Percentiles rank a stretch among this genome's conserved stretches.
Evolutionary conservation across 2,329 filamentous ascomycete genomes (phyloP).

Genomic region (Rhinocladiella mackenziei): DNA sequence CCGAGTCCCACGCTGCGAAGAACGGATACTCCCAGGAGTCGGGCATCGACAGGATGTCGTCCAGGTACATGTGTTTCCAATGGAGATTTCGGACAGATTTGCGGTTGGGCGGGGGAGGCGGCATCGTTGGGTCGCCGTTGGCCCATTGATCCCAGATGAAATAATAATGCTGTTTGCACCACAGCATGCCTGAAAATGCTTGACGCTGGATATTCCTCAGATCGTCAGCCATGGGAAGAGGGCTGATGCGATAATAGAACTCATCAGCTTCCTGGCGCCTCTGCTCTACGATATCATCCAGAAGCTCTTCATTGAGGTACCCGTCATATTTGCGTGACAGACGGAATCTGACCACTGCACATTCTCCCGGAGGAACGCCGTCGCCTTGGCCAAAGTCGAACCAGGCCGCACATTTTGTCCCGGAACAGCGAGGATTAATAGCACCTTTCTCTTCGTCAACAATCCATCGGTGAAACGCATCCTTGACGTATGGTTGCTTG

Average conservation of each 20-base stretch:
- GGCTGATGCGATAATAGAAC: constrained; percentile 91
- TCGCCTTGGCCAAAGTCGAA: constrained; percentile 86
- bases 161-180: constrained; percentile 95
- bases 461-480: constrained; percentile 87
- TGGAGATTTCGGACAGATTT: constrained; percentile 79
- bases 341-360: constrained; percentile 89
- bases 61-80: constrained; percentile 93
- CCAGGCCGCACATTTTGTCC: constrained; percentile 89
- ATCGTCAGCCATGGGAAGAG: constrained; percentile 88
- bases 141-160: constrained; percentile 99
- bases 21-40: constrained; percentile 99
- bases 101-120: constrained; percentile 74
- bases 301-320: constrained; percentile 86
- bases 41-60: constrained; percentile 95
- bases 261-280: constrained; percentile 88
- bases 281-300: constrained; percentile 85
- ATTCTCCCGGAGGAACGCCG: constrained; percentile 83
- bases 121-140: constrained; percentile 83
- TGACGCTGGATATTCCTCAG: constrained; percentile 92
- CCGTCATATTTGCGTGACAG: constrained; percentile 70
- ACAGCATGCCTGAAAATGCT: constrained; percentile 94
- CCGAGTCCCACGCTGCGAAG: constrained; percentile 95
- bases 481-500: constrained; percentile 80
- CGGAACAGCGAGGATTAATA: constrained; percentile 72
- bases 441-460: constrained; percentile 75